A percentile compares a stretch with the other conserved stretches of the same genome.
Conservation (phyloP, 768 basidiomycete species). For the Boletus vinaceobasis region DNA sequence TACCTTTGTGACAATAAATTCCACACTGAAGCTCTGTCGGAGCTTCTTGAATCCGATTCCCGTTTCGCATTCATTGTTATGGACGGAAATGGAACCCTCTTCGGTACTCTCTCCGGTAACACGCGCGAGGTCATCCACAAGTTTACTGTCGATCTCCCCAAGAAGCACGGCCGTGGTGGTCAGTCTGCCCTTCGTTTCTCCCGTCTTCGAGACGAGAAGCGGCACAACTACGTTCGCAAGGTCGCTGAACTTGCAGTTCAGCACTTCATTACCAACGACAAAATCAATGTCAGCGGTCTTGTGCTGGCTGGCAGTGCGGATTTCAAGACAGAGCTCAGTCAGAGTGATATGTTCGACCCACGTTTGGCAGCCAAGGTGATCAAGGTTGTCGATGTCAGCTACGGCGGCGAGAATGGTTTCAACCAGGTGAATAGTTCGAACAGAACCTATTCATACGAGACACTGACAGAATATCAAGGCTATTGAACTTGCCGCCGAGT, state of each 20-base stretch:
- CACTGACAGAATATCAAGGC: conserved; percentile 48
- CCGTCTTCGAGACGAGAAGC: conserved; percentile 97
- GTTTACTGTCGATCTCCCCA: conserved; percentile 97
- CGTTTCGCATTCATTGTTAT: conserved; percentile 99
- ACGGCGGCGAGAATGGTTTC: conserved; percentile 98
- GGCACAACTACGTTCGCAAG: conserved; percentile 99
- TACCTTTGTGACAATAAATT: conserved; percentile 99
- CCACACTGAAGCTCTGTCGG: conserved; percentile 95
- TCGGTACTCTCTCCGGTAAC: conserved; percentile 93
- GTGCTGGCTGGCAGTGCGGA: conserved; percentile 97
- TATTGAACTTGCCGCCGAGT: conserved; percentile 94
- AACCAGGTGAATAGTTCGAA: conserved; percentile 69
- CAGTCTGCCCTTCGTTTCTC: conserved; percentile 99
- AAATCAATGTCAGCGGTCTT: conserved; percentile 95
- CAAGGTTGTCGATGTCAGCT: conserved; percentile 98
- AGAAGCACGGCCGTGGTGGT: conserved; percentile 99
- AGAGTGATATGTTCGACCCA: conserved; percentile 93
- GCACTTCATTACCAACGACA: conserved; percentile 97
- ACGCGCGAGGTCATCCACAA: conserved; percentile 97
- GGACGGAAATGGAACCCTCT: conserved; percentile 97
- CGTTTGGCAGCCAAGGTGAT: conserved; percentile 88
- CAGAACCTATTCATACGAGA: background rate
- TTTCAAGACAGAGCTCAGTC: conserved; percentile 96
- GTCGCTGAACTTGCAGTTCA: conserved; percentile 97
- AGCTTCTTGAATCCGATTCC: conserved; percentile 94